Base-by-base conservation (phyloP, 2,329 filamentous ascomycete species). In the Aspergillus bombycis region DNA sequence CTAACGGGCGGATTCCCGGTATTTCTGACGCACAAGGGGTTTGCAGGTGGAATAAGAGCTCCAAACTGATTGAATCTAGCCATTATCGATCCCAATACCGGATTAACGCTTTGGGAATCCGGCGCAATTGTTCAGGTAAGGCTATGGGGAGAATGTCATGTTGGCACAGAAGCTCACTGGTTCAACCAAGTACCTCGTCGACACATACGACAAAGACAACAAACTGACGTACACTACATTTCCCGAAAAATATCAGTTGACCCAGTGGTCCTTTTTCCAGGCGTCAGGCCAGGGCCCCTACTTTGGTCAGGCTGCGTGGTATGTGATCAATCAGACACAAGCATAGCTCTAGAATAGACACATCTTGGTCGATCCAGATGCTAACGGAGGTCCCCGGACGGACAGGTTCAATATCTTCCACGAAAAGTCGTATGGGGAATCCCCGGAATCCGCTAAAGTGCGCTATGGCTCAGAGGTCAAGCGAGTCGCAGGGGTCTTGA, bases 221-320 rank as follows among this genome's bases (percentile, higher is more conserved):
- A 75, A 71, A 58, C 63, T 83, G 23, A 77, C 74, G 48, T 82
- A 80, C 62, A 68, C 74, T 8, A 79, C 81, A 21, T 71, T 68
- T 54, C 79, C 77, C 63, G 70, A 75, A 1, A 75, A 76, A 8
- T 78, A 78, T 62, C 80, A 83, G 58, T 36, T 36, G 34, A 36
- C 14, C 34, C 34, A 36, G 34, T 84, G 80, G 80, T 74, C 83
- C 5, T 77, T 76, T 66, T 84, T 78, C 71, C 81, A 84, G 69
- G 70, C 74, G 26, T 77, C 77, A 4, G 81, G 81, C 11, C 82
- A 84, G 62, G 82, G 81, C 0, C 82, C 82, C 1, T 84, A 84
- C 68, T 84, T 77, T 62, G 83, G 83, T 5, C 82, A 84, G 69
- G 72, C 73, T 36, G 34, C 34, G 14, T 36, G 34, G 34, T 36